Percentiles rank a stretch among this genome's conserved stretches.
Evolutionary conservation across 1,139 yeast genomes (phyloP).

Genomic region (Taiozyma sp.): DNA sequence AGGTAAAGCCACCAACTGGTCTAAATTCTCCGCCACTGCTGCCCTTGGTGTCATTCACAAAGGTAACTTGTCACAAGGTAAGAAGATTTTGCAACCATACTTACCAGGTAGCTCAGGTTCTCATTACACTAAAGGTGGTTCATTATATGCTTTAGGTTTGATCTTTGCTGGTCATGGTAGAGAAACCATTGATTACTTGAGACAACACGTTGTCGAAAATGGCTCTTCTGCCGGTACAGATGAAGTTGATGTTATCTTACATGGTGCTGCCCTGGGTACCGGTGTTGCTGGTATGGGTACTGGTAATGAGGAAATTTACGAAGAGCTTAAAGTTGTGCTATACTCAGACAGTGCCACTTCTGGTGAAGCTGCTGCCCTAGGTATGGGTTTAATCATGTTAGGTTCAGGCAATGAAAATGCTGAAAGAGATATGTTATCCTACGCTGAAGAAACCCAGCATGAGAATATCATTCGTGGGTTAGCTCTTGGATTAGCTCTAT

Average conservation of each 20-base stretch:
- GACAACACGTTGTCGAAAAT: conserved; percentile 66
- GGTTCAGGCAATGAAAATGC: conserved; percentile 83
- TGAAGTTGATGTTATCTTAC: conserved; percentile 82
- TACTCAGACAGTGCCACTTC: conserved; percentile 91
- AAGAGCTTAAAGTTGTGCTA: conserved; percentile 76
- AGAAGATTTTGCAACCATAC: conserved; percentile 82
- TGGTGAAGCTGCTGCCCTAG: conserved; percentile 95
- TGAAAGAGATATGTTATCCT: conserved; percentile 77
- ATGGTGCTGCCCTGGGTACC: conserved; percentile 93
- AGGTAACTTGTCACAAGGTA: conserved; percentile 91
- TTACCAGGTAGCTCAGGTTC: conserved; percentile 78
- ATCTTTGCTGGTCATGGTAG: conserved; percentile 96
- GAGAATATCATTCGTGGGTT: conserved; percentile 91
- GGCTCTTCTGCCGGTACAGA: conserved; percentile 61
- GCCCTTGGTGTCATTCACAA: conserved; percentile 96
- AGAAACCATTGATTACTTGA: conserved; percentile 77
- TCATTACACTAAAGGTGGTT: conserved; percentile 92
- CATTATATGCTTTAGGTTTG: conserved; percentile 87
- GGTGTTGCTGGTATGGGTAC: conserved; percentile 99
- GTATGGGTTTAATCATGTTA: conserved; percentile 94
- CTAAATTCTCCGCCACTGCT: conserved; percentile 96
- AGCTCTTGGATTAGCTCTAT: conserved; percentile 82
- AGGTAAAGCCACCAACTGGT: conserved; percentile 97
- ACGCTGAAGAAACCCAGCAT: conserved; percentile 94
- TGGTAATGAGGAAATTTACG: conserved; percentile 67